These are phyloP conservation scores for Yamadazyma aaseri DNA, from an alignment of 1,139 yeast genomes.

Conservation along the genomic window DNA sequence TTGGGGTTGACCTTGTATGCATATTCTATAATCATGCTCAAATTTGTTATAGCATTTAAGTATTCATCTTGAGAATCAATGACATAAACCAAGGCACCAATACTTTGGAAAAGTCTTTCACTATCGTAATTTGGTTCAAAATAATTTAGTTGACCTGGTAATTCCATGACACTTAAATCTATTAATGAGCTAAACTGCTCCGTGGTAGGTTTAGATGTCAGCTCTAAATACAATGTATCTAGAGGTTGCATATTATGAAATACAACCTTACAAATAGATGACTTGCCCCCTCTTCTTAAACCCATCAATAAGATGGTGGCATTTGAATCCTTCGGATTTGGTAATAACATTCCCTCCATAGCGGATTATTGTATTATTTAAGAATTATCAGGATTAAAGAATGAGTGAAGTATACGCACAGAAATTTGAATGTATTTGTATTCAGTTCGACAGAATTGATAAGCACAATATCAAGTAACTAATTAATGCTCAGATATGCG, in stretches of 20 bases:
- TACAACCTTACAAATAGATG: constrained; percentile 91
- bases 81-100: constrained; percentile 93
- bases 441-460: too few species aligned
- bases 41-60: constrained; percentile 82
- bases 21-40: constrained; percentile 84
- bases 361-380: too few species aligned
- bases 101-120: constrained; percentile 71
- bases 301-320: constrained; percentile 87
- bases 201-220: constrained; percentile 84
- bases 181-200: constrained; percentile 77
- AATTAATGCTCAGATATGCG: too few species aligned
- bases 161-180: constrained; percentile 89
- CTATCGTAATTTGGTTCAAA: constrained; percentile 85
- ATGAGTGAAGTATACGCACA: too few species aligned
- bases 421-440: too few species aligned
- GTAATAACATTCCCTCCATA: constrained; percentile 35
- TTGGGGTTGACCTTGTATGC: constrained; percentile 84
- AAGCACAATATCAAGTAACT: too few species aligned
- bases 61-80: constrained; percentile 96
- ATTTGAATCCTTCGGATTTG: constrained; percentile 46
- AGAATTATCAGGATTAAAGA: not conserved
- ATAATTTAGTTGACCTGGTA: constrained; percentile 91
- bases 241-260: constrained; percentile 96
- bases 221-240: constrained; percentile 86
- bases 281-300: constrained; percentile 75